These are phyloP conservation scores for Thielaviopsis punctulata DNA, from an alignment of 2,329 filamentous ascomycete species.

Conservation along the genomic window DNA sequence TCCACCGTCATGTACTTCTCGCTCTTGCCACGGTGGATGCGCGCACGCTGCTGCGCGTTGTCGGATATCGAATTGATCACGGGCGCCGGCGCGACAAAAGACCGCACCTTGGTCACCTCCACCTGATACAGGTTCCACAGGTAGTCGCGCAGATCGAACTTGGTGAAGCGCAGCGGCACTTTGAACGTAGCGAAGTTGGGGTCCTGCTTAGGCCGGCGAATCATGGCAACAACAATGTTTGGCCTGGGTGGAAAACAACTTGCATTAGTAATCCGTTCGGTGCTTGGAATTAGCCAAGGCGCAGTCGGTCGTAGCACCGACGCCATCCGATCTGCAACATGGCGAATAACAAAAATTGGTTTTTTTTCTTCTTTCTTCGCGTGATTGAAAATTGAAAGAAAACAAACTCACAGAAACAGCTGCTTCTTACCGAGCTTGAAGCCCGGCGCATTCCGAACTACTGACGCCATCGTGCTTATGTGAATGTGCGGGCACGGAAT, in stretches of 20 bases:
- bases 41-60: slow-evolving; percentile 25
- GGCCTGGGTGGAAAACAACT: slow-evolving; percentile 39
- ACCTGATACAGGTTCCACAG: slow-evolving; percentile 75
- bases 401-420: slow-evolving; percentile 33
- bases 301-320: background rate
- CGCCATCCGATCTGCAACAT: background rate
- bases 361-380: background rate
- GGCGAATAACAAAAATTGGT: background rate
- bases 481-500: background rate
- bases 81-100: slow-evolving; percentile 31
- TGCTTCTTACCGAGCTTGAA: slow-evolving; percentile 36
- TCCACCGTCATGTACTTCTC: slow-evolving; percentile 93
- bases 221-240: slow-evolving; percentile 61
- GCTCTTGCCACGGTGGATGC: slow-evolving; percentile 44
- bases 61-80: slow-evolving; percentile 25
- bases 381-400: too few species aligned
- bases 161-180: slow-evolving; percentile 83
- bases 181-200: slow-evolving; percentile 76
- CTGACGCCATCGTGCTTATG: slow-evolving; percentile 23
- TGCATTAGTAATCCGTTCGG: background rate
- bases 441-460: slow-evolving; percentile 23
- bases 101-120: slow-evolving; percentile 54
- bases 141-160: slow-evolving; percentile 92
- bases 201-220: slow-evolving; percentile 53
- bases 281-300: too few species aligned